A percentile compares a stretch with the other conserved stretches of the same genome.
phyloP scores from a whole-genome alignment of 179 eudicot species.

The Monotropa hypopitys region DNA sequence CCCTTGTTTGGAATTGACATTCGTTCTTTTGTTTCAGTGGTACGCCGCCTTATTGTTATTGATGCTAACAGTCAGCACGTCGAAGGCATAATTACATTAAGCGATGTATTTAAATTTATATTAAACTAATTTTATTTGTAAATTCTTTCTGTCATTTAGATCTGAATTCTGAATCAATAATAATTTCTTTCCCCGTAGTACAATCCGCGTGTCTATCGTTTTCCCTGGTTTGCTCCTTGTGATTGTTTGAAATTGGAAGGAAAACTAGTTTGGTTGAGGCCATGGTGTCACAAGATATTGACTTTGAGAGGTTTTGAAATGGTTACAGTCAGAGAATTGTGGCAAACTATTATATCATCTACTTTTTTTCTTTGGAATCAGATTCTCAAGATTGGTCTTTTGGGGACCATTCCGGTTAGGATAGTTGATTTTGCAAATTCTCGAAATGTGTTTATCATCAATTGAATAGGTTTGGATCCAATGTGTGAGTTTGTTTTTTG shows the following conservation, averaged over 20 bases:
- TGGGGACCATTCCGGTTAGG: too few species aligned
- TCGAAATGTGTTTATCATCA: too few species aligned
- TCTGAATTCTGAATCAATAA: background rate
- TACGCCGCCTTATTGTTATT: conserved; percentile 30
- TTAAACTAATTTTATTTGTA: conserved; percentile 13
- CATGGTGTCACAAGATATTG: background rate
- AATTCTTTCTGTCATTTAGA: background rate
- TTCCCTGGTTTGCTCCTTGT: background rate
- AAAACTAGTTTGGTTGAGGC: background rate
- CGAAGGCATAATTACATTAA: conserved; percentile 36
- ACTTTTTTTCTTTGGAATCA: too few species aligned
- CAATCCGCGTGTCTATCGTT: background rate
- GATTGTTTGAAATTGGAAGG: background rate
- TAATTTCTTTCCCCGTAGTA: background rate
- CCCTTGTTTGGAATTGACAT: background rate
- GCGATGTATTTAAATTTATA: conserved; percentile 29
- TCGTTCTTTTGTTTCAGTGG: conserved; percentile 16
- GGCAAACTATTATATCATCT: background rate
- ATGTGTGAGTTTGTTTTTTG: too few species aligned
- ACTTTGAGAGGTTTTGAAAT: background rate
- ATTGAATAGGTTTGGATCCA: too few species aligned
- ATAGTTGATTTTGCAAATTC: too few species aligned
- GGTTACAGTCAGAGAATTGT: background rate
- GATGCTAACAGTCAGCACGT: conserved; percentile 19
- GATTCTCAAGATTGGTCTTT: too few species aligned